These are phyloP conservation scores for Tolypocladium sp. DNA, from an alignment of 2,329 filamentous ascomycete genomes.

Conservation along the genomic window DNA sequence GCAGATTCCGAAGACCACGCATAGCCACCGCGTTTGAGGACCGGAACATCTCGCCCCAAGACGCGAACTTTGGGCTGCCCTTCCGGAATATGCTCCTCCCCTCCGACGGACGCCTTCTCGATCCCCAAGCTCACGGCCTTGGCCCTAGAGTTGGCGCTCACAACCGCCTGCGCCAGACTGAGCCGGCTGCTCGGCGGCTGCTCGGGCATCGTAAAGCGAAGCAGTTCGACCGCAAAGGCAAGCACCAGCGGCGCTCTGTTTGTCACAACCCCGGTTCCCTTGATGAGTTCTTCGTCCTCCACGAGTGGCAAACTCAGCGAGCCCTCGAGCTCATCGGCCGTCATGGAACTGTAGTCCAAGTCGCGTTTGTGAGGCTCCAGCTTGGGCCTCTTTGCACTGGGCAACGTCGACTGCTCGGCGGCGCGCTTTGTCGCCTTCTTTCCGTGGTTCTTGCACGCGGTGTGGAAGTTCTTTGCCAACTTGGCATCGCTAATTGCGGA, in stretches of 20 bases:
- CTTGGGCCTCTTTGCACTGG: slow-evolving; percentile 19
- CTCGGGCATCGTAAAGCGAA: slow-evolving; percentile 76
- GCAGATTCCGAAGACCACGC: slow-evolving; percentile 19
- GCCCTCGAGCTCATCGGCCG: slow-evolving; percentile 51
- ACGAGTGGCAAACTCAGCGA: slow-evolving; percentile 51
- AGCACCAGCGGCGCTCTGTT: slow-evolving; percentile 78
- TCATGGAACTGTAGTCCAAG: slow-evolving; percentile 29
- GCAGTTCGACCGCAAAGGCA: slow-evolving; percentile 64
- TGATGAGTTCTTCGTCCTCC: slow-evolving; percentile 50
- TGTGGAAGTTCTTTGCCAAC: slow-evolving; percentile 39
- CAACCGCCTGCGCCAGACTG: slow-evolving; percentile 74
- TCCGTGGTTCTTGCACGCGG: slow-evolving; percentile 43
- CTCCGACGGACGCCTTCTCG: slow-evolving; percentile 52
- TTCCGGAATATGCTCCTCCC: slow-evolving; percentile 63
- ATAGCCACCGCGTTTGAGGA: slow-evolving; percentile 73
- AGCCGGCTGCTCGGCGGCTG: slow-evolving; percentile 78
- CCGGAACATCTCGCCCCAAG: slow-evolving; percentile 63
- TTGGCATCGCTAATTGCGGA: slow-evolving; percentile 38
- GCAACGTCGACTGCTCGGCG: slow-evolving; percentile 10
- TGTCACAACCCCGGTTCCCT: slow-evolving; percentile 51
- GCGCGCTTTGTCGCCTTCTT: slow-evolving; percentile 28
- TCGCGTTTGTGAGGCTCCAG: slow-evolving; percentile 23
- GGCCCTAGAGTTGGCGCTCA: slow-evolving; percentile 69
- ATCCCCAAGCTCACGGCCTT: slow-evolving; percentile 71
- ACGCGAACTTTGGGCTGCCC: slow-evolving; percentile 67